Evolutionary conservation across 2,329 filamentous ascomycete species (phyloP), one percentile per base, ranked within the genome.

Genomic region (Calonectria pseudoturangicola): DNA sequence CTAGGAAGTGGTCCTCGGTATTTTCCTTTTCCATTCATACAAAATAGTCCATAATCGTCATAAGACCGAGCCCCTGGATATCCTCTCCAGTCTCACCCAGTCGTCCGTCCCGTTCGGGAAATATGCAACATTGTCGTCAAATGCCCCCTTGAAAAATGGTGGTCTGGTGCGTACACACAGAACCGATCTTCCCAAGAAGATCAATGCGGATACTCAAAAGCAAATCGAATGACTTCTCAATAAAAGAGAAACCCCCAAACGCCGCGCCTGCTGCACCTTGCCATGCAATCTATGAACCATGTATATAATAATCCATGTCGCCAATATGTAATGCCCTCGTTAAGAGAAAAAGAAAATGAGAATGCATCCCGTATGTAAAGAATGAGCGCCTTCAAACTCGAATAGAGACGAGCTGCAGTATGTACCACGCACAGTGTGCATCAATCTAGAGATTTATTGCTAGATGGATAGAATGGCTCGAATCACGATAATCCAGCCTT

Each of bases 81-180:
- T 73, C 47, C 71, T 66, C 72, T 47, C 41, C 73, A 45, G 45
- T 60, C 66, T 66, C 58, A 58, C 66, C 72, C 60, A 66, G 70
- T 74, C 73, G 27, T 71, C 65, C 73, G 64, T 73, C 60, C 56
- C 66, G 58, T 66, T 47, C 25, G 45, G 25, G 75, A 41, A 71
- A 77, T 71, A 77, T 77, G 75, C 73, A 77, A 16, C 72, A 66
- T 77, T 56, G 45, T 74, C 70, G 56, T 60, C 58, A 56, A 71
- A 77, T 56, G 45, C 56, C n/a, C 56, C 64, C 43, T 30, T 45
- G 69, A 56, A 54, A 56, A 65, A 74, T 63, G 58, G 67, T 43
- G 74, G 73, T 72, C 72, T 66, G 76, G 75, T 80, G 74, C 76
- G 76, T 77, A 79, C 79, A 81, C 76, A 33, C 74, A 77, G 73